phyloP scores from a whole-genome alignment of 352 stramenopile species.

The Phytophthora sp. region DNA sequence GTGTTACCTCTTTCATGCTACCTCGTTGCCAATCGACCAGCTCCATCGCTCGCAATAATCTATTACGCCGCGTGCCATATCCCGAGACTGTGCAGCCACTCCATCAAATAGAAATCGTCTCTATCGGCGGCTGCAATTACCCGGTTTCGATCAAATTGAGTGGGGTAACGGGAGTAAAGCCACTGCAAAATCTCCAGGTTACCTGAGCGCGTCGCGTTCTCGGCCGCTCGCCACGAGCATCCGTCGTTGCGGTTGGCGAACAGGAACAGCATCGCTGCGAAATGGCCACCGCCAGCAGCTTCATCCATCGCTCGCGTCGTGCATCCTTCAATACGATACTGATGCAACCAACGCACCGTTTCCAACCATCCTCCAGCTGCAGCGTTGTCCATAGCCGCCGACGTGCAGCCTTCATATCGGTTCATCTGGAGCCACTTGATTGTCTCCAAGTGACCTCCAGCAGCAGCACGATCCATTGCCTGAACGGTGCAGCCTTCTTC shows the following conservation, averaged over 20 bases:
- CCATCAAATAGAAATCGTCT: slow-evolving; percentile 44
- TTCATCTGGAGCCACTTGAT: slow-evolving; percentile 39
- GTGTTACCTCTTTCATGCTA: too few species aligned
- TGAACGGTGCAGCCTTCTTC: slow-evolving; percentile 32
- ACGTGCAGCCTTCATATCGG: slow-evolving; percentile 34
- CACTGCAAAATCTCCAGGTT: slow-evolving; percentile 42
- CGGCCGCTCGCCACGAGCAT: slow-evolving; percentile 36
- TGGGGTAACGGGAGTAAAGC: slow-evolving; percentile 26
- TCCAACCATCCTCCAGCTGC: slow-evolving; percentile 33
- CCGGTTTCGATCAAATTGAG: slow-evolving; percentile 43
- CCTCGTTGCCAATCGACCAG: slow-evolving; percentile 6
- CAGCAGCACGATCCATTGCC: slow-evolving; percentile 37
- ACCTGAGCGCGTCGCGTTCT: slow-evolving; percentile 26
- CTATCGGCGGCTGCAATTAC: slow-evolving; percentile 32
- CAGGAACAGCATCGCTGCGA: slow-evolving; percentile 43
- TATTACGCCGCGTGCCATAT: slow-evolving; percentile 22
- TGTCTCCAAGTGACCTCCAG: slow-evolving; percentile 24
- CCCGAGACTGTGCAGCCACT: slow-evolving; percentile 38
- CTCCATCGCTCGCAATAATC: slow-evolving; percentile 10
- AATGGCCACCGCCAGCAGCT: slow-evolving; percentile 41
- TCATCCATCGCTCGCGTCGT: slow-evolving; percentile 45
- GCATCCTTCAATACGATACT: slow-evolving; percentile 38
- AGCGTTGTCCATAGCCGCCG: slow-evolving; percentile 34
- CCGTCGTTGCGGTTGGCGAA: slow-evolving; percentile 29
- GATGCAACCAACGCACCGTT: slow-evolving; percentile 38